Evolutionary conservation across 768 basidiomycete species (phyloP).

Genomic region (Saitozyma podzolica): DNA sequence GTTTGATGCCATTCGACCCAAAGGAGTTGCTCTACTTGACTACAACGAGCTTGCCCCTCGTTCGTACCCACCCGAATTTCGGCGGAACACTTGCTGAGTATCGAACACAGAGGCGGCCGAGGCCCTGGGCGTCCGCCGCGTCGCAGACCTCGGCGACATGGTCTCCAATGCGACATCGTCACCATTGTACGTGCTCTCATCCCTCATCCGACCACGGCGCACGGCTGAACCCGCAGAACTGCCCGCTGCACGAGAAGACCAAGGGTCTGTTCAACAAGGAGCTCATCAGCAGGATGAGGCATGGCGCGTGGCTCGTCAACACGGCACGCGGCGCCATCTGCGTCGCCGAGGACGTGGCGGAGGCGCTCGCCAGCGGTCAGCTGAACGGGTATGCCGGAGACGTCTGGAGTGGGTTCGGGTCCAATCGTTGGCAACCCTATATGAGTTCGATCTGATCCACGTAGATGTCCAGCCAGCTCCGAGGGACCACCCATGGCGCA

Average conservation of each 20-base stretch:
- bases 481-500: constrained; percentile 80
- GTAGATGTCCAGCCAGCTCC: constrained; percentile 78
- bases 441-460: background rate
- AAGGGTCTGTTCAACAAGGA: constrained; percentile 76
- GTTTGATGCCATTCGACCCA: constrained; percentile 70
- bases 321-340: constrained; percentile 91
- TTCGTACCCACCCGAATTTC: too few relatives aligned
- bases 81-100: background rate
- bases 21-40: constrained; percentile 89
- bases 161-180: constrained; percentile 49
- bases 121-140: constrained; percentile 64
- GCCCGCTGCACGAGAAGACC: constrained; percentile 74
- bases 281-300: constrained; percentile 83
- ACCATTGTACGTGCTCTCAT: constrained; percentile 37
- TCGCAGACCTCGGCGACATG: constrained; percentile 75
- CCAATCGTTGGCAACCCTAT: background rate
- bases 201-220: background rate
- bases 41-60: constrained; percentile 64
- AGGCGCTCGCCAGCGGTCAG: constrained; percentile 74
- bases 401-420: constrained; percentile 50
- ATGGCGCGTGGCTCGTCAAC: constrained; percentile 89
- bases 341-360: constrained; percentile 76
- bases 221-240: constrained; percentile 27
- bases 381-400: constrained; percentile 59
- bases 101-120: constrained; percentile 4